Percentiles rank a stretch among this genome's conserved stretches.
Evolutionary conservation across 2,329 filamentous ascomycete species (phyloP).

Genomic region (Arthrobotrys conoides): DNA sequence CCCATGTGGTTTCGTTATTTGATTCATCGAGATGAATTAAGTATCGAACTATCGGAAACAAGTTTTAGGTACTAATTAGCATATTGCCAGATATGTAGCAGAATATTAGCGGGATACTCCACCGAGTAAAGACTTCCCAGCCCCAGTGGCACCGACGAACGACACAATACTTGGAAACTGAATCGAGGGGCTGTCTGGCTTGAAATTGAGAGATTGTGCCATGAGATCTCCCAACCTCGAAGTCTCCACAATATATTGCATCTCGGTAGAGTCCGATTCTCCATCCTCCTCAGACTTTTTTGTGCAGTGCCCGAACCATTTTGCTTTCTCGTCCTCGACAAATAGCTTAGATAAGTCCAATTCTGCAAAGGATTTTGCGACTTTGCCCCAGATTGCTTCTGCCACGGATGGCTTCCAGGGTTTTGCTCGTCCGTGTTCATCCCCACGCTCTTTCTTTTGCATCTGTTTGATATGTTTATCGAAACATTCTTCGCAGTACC

Average conservation of each 20-base stretch:
- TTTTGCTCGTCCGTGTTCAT: too few species aligned
- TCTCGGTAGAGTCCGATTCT: neutral
- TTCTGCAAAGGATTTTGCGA: too few species aligned
- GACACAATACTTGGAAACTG: constrained; percentile 40
- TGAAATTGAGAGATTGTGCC: neutral
- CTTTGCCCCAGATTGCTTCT: too few species aligned
- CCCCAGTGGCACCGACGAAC: constrained; percentile 20
- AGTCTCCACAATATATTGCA: constrained; percentile 21
- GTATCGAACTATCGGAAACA: constrained; percentile 8
- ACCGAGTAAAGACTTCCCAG: constrained; percentile 38
- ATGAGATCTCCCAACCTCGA: constrained; percentile 12
- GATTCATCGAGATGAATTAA: neutral
- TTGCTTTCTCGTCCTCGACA: constrained; percentile 9
- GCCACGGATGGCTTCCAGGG: too few species aligned
- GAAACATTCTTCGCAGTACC: too few species aligned
- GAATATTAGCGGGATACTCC: neutral
- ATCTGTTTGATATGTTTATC: too few species aligned
- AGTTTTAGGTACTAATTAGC: too few species aligned
- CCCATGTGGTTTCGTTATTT: too few species aligned
- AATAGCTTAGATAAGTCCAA: too few species aligned
- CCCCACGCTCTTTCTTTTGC: too few species aligned
- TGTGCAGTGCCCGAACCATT: constrained; percentile 29
- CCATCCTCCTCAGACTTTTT: neutral
- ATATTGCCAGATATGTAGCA: too few species aligned
- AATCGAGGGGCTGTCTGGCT: neutral